These are phyloP conservation scores for Cyclostephanos invisitatus DNA, from an alignment of 108 stramenopile genomes.

Conservation along the genomic window DNA sequence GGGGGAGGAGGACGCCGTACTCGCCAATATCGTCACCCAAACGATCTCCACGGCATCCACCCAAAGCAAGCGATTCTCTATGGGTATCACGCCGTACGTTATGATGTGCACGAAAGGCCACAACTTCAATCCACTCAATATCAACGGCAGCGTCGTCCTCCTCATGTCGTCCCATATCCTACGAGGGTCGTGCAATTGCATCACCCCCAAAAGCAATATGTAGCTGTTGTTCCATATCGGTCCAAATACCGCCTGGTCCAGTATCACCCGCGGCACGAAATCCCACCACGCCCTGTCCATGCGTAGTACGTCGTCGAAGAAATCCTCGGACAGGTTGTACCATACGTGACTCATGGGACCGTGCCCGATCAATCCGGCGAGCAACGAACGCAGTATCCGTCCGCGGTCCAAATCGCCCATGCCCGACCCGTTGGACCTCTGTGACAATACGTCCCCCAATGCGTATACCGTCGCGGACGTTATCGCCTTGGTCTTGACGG, in stretches of 20 bases:
- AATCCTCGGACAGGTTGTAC: slow-evolving; percentile 65
- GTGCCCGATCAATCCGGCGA: slow-evolving; percentile 82
- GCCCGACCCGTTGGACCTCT: slow-evolving; percentile 55
- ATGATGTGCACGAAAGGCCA: slow-evolving; percentile 88
- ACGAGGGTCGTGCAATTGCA: slow-evolving; percentile 48
- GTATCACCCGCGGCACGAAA: slow-evolving; percentile 62
- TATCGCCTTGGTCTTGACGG: slow-evolving; percentile 61
- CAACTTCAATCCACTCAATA: slow-evolving; percentile 74
- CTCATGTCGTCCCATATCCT: slow-evolving; percentile 73
- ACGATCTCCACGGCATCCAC: slow-evolving; percentile 88
- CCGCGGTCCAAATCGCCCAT: slow-evolving; percentile 64
- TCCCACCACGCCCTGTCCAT: slow-evolving; percentile 63
- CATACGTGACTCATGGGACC: slow-evolving; percentile 84
- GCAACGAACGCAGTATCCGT: slow-evolving; percentile 57
- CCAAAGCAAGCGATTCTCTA: slow-evolving; percentile 84
- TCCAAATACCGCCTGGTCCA: slow-evolving; percentile 63
- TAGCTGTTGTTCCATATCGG: slow-evolving; percentile 70
- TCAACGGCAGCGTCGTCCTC: slow-evolving; percentile 71
- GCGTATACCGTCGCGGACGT: slow-evolving; percentile 68
- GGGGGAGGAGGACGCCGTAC: slow-evolving; percentile 27
- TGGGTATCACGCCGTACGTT: slow-evolving; percentile 77
- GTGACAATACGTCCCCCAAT: slow-evolving; percentile 80
- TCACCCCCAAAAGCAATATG: slow-evolving; percentile 61
- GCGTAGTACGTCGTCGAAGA: slow-evolving; percentile 58
- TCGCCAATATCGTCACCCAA: slow-evolving; percentile 89